A percentile compares a stretch with the other conserved stretches of the same genome.
These are phyloP conservation scores for Abrus precatorius DNA, from an alignment of 306 rosid genomes.

Conservation along the genomic window DNA sequence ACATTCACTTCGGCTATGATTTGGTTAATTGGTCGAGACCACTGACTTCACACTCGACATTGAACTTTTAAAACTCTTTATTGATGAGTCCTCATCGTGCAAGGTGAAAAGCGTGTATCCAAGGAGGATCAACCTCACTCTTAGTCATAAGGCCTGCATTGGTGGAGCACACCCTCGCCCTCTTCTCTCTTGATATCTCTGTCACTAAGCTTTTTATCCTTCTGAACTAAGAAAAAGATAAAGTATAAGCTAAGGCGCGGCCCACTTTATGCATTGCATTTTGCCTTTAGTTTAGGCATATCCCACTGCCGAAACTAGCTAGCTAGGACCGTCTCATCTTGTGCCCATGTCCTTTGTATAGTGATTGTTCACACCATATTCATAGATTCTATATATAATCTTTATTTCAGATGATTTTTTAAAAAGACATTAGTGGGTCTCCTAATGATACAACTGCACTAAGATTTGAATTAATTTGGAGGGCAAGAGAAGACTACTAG, in stretches of 20 bases:
- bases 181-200: slow-evolving; percentile 30
- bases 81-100: slow-evolving; percentile 51
- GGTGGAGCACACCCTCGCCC: slow-evolving; percentile 51
- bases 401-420: not conserved
- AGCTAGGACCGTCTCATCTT: slow-evolving; percentile 42
- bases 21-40: slow-evolving; percentile 42
- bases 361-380: slow-evolving; percentile 24
- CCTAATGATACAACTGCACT: not conserved
- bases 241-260: slow-evolving; percentile 39
- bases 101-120: slow-evolving; percentile 48
- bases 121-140: slow-evolving; percentile 34
- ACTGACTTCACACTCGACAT: slow-evolving; percentile 24
- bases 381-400: slow-evolving; percentile 9
- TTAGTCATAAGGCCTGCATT: slow-evolving; percentile 49
- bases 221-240: slow-evolving; percentile 41
- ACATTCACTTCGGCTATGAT: slow-evolving; percentile 29
- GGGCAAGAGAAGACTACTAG: not conserved
- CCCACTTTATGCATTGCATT: slow-evolving; percentile 50
- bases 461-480: slow-evolving; percentile 30
- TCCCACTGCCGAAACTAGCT: slow-evolving; percentile 48
- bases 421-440: not conserved
- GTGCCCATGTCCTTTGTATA: slow-evolving; percentile 6
- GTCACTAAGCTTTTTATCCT: slow-evolving; percentile 46
- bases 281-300: slow-evolving; percentile 50
- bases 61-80: slow-evolving; percentile 47